These are phyloP conservation scores for Babjeviella inositovora DNA, from an alignment of 805 yeast species.

Conservation along the genomic window DNA sequence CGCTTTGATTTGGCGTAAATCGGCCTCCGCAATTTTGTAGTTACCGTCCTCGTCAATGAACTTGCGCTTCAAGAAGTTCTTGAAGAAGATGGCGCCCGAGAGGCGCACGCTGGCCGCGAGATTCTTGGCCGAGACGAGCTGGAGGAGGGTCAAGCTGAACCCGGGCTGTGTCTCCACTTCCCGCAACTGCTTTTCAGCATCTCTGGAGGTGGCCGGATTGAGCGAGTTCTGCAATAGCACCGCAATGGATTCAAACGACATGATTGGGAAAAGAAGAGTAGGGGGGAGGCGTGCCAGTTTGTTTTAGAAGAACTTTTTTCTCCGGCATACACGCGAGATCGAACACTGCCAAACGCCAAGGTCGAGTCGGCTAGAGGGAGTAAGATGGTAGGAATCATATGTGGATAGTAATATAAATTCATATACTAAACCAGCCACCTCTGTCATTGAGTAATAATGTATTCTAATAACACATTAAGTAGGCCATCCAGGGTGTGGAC, in stretches of 20 bases:
- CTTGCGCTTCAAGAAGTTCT: constrained; percentile 67
- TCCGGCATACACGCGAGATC: too few relatives aligned
- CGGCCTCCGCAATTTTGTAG: constrained; percentile 41
- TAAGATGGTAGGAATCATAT: too few relatives aligned
- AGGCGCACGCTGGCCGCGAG: constrained; percentile 44
- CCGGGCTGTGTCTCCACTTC: constrained; percentile 52
- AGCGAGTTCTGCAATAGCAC: constrained; percentile 46
- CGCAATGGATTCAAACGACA: constrained; percentile 32
- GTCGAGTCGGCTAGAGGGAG: too few relatives aligned
- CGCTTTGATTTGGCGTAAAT: constrained; percentile 50
- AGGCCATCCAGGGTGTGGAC: too few relatives aligned
- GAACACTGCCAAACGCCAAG: too few relatives aligned
- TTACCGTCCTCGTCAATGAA: constrained; percentile 90
- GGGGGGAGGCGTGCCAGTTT: constrained; percentile 1
- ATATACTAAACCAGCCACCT: too few relatives aligned
- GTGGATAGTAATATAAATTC: too few relatives aligned
- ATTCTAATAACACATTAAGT: too few relatives aligned
- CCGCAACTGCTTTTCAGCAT: constrained; percentile 50
- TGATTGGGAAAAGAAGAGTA: constrained; percentile 3
- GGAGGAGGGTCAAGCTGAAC: constrained; percentile 61
- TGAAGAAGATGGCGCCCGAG: constrained; percentile 84
- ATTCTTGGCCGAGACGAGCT: constrained; percentile 53
- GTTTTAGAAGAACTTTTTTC: too few relatives aligned
- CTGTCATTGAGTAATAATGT: too few relatives aligned
- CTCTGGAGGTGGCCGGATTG: constrained; percentile 43